Evolutionary conservation across 2,329 filamentous ascomycete species (phyloP).

Genomic region (Lizonia empirigonia): DNA sequence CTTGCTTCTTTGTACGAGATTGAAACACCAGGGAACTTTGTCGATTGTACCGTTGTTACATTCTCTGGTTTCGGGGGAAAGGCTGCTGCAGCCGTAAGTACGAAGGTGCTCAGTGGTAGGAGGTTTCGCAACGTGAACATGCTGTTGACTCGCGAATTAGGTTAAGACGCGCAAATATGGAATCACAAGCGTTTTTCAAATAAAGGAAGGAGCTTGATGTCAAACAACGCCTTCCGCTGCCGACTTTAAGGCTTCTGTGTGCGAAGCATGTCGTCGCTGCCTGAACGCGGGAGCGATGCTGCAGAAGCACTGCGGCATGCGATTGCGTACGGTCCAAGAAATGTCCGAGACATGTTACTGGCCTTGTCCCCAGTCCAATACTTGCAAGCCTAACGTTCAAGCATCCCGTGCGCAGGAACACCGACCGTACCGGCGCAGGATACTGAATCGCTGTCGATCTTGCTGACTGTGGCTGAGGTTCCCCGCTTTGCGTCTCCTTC

Average conservation of each 20-base stretch:
- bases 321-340: not conserved
- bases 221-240: slow-evolving; percentile 1
- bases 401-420: not conserved
- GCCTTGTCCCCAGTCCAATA: not conserved
- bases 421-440: slow-evolving; percentile 3
- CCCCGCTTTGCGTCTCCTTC: slow-evolving; percentile 1
- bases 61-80: not conserved
- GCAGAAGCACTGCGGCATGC: not conserved
- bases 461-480: not conserved
- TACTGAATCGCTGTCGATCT: not conserved
- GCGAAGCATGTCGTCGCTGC: not conserved
- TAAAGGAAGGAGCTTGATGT: not conserved
- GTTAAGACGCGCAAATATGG: too few species aligned
- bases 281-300: not conserved
- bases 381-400: not conserved
- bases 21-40: slow-evolving; percentile 11
- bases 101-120: not conserved
- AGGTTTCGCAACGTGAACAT: not conserved
- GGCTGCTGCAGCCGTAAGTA: not conserved
- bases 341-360: not conserved
- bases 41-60: slow-evolving; percentile 5
- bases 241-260: not conserved
- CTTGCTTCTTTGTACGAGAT: slow-evolving; percentile 25
- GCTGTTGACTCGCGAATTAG: too few species aligned
- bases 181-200: not conserved